Base-by-base conservation (phyloP, 148 eudicot species). In the Diospyros kaki region DNA sequence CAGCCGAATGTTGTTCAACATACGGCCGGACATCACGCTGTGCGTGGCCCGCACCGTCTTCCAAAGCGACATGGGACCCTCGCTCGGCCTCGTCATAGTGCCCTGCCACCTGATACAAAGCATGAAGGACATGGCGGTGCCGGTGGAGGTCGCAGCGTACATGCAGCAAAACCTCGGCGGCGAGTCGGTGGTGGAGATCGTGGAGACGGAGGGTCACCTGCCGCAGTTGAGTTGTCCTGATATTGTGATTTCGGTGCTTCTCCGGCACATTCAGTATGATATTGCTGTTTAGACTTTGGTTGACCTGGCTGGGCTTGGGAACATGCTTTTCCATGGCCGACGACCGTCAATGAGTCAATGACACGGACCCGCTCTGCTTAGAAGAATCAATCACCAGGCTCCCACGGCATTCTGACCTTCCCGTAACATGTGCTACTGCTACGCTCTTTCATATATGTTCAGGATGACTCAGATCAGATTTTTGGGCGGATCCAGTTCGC, bases 191-290 rank as follows among this genome's bases (percentile, higher is more conserved):
- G 98, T 94, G 7, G 98, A 94, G 82, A 92, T 94, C 68, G 87
- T 94, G 94, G 73, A 88, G 2, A 86, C 98, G 0, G 97, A 94
- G 14, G 98, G 98, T 39, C 98, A 94, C 51, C 87, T 94, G 50
- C 98, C 98, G 17, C 98, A 94, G 79, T 71, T 94, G 77, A 94
- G 98, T 81, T 94, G 95, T 4, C 98, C 98, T 0, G 95, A 90
- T 17, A 83, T 84, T 39, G 96, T 89, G 15, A 48, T 91, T 38
- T 97, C 98, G 0, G 93, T 94, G 65, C 77, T 94, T 13, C 76
- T 94, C 38, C 84, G 91, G 51, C 98, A 94, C 73, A 90, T 94
- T 51, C 93, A 88, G 55, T 55, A 81, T 73, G 83, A 91, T 45
- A 94, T 94, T 46, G 77, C 73, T 38, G 85, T 43, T 8, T 82